These are phyloP conservation scores for Wickerhamomyces subpelliculosus DNA, from an alignment of 805 yeast species.

Conservation along the genomic window DNA sequence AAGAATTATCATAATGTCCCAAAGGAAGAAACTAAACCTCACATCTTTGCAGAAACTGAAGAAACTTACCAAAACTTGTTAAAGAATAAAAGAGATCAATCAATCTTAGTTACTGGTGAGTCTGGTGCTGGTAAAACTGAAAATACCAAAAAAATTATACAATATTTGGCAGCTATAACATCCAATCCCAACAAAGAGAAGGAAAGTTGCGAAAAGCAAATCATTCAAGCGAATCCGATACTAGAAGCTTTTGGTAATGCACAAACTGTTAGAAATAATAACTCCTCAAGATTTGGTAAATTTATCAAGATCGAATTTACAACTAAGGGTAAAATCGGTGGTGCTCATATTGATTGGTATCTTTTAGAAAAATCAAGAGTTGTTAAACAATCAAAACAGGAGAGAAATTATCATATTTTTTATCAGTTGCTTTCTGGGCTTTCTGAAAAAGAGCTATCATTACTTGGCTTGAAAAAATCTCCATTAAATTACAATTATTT, in stretches of 20 bases:
- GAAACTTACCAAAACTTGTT: constrained; percentile 74
- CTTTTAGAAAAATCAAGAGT: constrained; percentile 91
- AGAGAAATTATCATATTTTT: constrained; percentile 90
- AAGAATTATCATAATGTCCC: constrained; percentile 44
- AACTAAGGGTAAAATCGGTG: constrained; percentile 56
- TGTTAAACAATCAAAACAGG: constrained; percentile 62
- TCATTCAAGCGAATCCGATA: constrained; percentile 90
- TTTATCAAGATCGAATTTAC: constrained; percentile 82
- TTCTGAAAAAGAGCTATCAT: constrained; percentile 38
- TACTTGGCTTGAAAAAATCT: constrained; percentile 37
- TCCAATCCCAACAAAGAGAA: constrained; percentile 20
- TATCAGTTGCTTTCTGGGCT: constrained; percentile 79
- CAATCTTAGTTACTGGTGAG: constrained; percentile 96
- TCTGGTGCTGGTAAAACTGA: constrained; percentile 99
- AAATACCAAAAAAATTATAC: constrained; percentile 90
- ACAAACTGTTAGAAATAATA: constrained; percentile 87
- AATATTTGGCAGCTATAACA: constrained; percentile 78
- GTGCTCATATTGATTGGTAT: constrained; percentile 94
- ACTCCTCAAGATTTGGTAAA: constrained; percentile 95
- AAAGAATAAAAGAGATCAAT: constrained; percentile 67
- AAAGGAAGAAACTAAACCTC: constrained; percentile 59
- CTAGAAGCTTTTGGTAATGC: constrained; percentile 96
- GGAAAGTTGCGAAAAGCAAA: constrained; percentile 64
- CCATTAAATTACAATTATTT: constrained; percentile 46
- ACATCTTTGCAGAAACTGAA: constrained; percentile 86